These are phyloP conservation scores for Clavariopsis aquatica DNA, from an alignment of 495 filamentous ascomycete genomes.

Conservation along the genomic window DNA sequence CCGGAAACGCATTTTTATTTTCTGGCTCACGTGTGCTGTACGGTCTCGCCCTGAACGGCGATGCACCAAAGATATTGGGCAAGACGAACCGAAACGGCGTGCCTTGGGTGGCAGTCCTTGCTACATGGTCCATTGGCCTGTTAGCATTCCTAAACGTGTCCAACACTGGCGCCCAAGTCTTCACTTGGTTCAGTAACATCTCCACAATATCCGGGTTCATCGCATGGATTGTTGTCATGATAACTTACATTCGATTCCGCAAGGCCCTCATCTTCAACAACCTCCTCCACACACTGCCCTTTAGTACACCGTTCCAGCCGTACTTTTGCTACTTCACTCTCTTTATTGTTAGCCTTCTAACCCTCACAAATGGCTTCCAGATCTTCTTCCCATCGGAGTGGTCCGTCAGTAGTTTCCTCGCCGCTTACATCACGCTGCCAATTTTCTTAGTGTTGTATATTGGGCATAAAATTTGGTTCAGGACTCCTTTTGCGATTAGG, in stretches of 20 bases:
- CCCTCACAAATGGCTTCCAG: slow-evolving; percentile 45
- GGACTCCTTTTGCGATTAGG: slow-evolving; percentile 20
- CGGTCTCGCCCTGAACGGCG: slow-evolving; percentile 27
- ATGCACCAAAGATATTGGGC: slow-evolving; percentile 35
- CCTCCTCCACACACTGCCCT: slow-evolving; percentile 36
- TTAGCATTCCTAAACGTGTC: slow-evolving; percentile 31
- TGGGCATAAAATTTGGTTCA: slow-evolving; percentile 40
- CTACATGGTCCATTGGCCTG: slow-evolving; percentile 28
- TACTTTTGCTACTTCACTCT: slow-evolving; percentile 29
- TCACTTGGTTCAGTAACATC: slow-evolving; percentile 41
- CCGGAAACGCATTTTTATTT: slow-evolving; percentile 36
- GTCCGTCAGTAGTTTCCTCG: slow-evolving; percentile 37
- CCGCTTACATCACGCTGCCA: slow-evolving; percentile 42
- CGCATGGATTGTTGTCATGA: slow-evolving; percentile 42
- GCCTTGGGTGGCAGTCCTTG: slow-evolving; percentile 31
- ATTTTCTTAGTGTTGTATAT: slow-evolving; percentile 42
- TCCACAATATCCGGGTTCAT: slow-evolving; percentile 43
- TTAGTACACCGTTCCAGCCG: slow-evolving; percentile 35
- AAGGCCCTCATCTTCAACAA: slow-evolving; percentile 49
- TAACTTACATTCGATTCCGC: slow-evolving; percentile 50
- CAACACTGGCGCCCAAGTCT: slow-evolving; percentile 33
- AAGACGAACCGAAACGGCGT: slow-evolving; percentile 30
- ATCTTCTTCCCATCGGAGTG: slow-evolving; percentile 45
- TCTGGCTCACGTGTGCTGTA: slow-evolving; percentile 34
- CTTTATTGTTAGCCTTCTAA: slow-evolving; percentile 27